These are phyloP conservation scores for Ceratobasidium sp. DNA, from an alignment of 1,284 basidiomycete genomes.

Conservation along the genomic window DNA sequence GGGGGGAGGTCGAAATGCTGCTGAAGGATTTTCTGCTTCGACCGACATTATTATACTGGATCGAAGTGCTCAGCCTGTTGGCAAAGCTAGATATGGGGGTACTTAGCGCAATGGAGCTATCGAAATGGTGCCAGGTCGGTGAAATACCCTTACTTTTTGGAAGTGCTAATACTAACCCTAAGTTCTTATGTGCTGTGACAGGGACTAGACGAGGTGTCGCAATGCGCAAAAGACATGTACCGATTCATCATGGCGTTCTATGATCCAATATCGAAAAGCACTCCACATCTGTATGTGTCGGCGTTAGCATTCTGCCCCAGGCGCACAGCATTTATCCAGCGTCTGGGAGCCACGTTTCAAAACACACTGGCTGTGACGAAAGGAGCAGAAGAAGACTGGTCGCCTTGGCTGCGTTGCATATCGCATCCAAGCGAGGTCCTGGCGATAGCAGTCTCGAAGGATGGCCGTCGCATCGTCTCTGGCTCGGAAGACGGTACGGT, in stretches of 20 bases:
- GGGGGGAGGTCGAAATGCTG: too few relatives aligned
- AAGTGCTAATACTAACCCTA: too few relatives aligned
- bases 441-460: background rate
- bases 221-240: background rate
- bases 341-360: background rate
- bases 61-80: constrained; percentile 39
- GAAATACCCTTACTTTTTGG: too few relatives aligned
- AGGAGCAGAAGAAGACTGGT: background rate
- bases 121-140: background rate
- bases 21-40: background rate
- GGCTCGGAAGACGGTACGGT: too few relatives aligned
- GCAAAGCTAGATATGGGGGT: constrained; percentile 4
- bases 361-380: background rate
- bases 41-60: constrained; percentile 21
- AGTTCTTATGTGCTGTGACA: background rate
- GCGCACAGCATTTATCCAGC: background rate
- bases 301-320: background rate
- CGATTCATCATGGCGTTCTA: background rate
- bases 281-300: constrained; percentile 6
- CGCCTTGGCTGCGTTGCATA: background rate
- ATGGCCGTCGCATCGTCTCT: background rate
- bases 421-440: background rate
- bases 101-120: background rate
- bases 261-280: background rate
- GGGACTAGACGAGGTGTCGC: background rate